These are phyloP conservation scores for Carnegiea gigantea DNA, from an alignment of 179 eudicot species.

Conservation along the genomic window DNA sequence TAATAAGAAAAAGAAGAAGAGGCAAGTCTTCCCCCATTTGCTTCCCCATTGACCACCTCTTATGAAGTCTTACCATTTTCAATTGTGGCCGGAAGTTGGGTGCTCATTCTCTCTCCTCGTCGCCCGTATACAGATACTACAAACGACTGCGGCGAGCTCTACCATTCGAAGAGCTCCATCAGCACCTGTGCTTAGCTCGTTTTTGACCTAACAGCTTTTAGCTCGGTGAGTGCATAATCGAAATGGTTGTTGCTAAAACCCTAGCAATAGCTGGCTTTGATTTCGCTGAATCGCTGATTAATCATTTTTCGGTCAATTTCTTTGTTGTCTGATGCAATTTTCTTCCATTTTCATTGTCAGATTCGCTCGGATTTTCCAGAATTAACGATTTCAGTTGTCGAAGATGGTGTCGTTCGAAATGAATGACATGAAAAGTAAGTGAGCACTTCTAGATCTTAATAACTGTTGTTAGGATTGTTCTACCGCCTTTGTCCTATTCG, in stretches of 20 bases:
- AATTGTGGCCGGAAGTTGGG: neutral
- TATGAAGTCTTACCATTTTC: neutral
- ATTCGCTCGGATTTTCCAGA: neutral
- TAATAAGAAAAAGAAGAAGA: neutral
- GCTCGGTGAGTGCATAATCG: neutral
- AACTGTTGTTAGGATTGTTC: neutral
- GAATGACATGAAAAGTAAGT: slow-evolving; percentile 58
- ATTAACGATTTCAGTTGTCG: slow-evolving; percentile 20
- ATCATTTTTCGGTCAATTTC: neutral
- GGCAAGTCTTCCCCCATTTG: neutral
- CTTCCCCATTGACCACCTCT: neutral
- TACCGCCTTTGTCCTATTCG: neutral
- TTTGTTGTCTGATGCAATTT: neutral
- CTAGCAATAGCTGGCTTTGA: neutral
- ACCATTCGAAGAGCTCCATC: neutral
- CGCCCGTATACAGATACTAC: neutral
- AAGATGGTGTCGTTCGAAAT: slow-evolving; percentile 61
- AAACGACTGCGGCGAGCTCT: neutral
- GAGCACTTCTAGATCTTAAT: neutral
- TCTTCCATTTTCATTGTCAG: neutral
- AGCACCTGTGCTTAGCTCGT: neutral
- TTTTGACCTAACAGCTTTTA: neutral
- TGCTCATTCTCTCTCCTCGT: neutral
- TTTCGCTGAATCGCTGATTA: neutral
- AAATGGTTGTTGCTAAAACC: neutral